phyloP scores from a whole-genome alignment of 1,139 yeast genomes.

The Hemisphaericaspora subhashii region DNA sequence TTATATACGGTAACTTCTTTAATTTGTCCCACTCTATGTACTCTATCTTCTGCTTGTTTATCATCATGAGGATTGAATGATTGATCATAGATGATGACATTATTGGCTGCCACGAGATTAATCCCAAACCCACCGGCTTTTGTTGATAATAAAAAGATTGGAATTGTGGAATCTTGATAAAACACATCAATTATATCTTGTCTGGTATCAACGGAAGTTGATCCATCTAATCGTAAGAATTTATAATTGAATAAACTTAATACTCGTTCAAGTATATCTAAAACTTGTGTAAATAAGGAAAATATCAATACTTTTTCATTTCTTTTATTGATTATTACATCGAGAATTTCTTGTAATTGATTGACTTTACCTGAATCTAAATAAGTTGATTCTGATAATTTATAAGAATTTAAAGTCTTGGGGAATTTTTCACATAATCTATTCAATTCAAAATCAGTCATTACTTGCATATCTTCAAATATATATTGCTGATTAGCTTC shows the following conservation, averaged over 20 bases:
- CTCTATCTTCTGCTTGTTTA: slow-evolving; percentile 97
- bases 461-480: slow-evolving; percentile 91
- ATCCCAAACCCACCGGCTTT: slow-evolving; percentile 99
- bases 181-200: slow-evolving; percentile 90
- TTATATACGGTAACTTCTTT: slow-evolving; percentile 81
- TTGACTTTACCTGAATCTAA: slow-evolving; percentile 77
- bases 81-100: slow-evolving; percentile 88
- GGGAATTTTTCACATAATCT: slow-evolving; percentile 73
- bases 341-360: slow-evolving; percentile 58
- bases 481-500: slow-evolving; percentile 76
- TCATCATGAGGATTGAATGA: slow-evolving; percentile 98
- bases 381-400: slow-evolving; percentile 58
- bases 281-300: slow-evolving; percentile 88
- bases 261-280: slow-evolving; percentile 82
- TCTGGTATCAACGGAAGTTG: slow-evolving; percentile 87
- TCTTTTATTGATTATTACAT: slow-evolving; percentile 50
- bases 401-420: slow-evolving; percentile 54
- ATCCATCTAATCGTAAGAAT: slow-evolving; percentile 89
- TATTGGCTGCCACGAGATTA: slow-evolving; percentile 92
- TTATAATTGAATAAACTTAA: slow-evolving; percentile 65
- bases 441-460: slow-evolving; percentile 89
- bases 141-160: slow-evolving; percentile 85
- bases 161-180: slow-evolving; percentile 78
- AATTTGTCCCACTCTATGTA: slow-evolving; percentile 96
- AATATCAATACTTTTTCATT: slow-evolving; percentile 84